These are phyloP conservation scores for Mimosa bimucronata DNA, from an alignment of 306 rosid genomes.

Conservation along the genomic window DNA sequence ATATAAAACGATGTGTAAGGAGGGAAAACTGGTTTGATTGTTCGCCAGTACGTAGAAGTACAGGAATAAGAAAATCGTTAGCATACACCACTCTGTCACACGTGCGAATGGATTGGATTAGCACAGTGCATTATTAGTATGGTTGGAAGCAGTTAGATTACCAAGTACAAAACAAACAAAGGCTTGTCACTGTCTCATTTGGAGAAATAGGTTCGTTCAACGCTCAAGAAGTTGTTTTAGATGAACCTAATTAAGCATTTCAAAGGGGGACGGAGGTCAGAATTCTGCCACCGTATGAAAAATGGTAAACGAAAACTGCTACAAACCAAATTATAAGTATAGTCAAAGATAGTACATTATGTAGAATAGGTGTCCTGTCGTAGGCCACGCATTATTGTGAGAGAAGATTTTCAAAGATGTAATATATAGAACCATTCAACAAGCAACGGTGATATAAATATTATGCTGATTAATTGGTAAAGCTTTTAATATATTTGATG, in stretches of 20 bases:
- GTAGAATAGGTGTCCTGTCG: not conserved
- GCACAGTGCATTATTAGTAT: not conserved
- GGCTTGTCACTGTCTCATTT: not conserved
- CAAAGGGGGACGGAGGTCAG: not conserved
- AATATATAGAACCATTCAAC: conserved; percentile 8
- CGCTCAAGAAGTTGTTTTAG: not conserved
- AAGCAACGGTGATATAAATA: conserved; percentile 6
- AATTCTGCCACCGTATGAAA: not conserved
- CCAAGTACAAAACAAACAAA: not conserved
- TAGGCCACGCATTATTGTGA: not conserved
- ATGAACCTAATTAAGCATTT: not conserved
- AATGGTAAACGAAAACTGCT: not conserved
- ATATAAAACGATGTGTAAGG: not conserved
- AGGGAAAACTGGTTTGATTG: not conserved
- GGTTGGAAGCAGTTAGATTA: not conserved
- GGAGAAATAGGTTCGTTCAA: not conserved
- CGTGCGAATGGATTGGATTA: not conserved
- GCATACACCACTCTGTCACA: too few species aligned
- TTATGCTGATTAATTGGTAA: not conserved
- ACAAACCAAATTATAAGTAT: not conserved
- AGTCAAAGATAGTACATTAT: not conserved
- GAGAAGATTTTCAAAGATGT: not conserved
- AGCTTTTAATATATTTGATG: conserved; percentile 4
- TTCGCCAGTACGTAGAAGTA: not conserved
- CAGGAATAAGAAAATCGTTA: not conserved